phyloP scores from a whole-genome alignment of 441 rosid species.

The Adansonia rubrostipa region DNA sequence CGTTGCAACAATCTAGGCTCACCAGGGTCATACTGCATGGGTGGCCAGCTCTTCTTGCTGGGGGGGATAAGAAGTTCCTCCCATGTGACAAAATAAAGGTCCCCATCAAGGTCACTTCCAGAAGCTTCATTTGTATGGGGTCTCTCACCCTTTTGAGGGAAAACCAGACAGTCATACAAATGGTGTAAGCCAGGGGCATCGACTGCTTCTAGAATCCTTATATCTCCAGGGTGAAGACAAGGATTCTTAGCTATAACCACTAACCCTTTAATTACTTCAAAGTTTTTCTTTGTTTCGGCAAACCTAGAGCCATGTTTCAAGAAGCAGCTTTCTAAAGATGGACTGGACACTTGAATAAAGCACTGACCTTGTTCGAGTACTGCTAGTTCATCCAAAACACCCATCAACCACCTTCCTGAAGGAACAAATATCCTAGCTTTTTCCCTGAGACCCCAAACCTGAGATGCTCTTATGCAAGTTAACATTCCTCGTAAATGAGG shows the following conservation, averaged over 20 bases:
- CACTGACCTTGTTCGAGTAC: constrained; percentile 87
- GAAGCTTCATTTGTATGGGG: constrained; percentile 96
- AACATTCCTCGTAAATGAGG: constrained; percentile 91
- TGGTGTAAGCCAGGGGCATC: constrained; percentile 74
- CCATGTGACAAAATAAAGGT: constrained; percentile 89
- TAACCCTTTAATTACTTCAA: constrained; percentile 64
- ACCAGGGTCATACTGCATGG: constrained; percentile 71
- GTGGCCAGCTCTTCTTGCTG: constrained; percentile 63
- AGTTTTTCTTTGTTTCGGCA: constrained; percentile 52
- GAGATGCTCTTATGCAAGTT: constrained; percentile 83
- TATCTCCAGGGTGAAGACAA: constrained; percentile 93
- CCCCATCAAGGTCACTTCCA: constrained; percentile 97
- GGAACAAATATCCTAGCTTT: constrained; percentile 85
- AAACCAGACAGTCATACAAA: constrained; percentile 75
- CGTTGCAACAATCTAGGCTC: constrained; percentile 44
- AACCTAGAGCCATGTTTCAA: constrained; percentile 76
- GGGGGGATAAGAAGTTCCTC: constrained; percentile 87
- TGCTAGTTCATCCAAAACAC: constrained; percentile 79
- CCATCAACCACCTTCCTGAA: constrained; percentile 92
- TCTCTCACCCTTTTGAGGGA: constrained; percentile 90
- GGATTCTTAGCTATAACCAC: constrained; percentile 92
- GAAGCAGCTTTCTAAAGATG: constrained; percentile 72
- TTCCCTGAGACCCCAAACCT: constrained; percentile 88
- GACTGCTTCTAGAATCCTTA: constrained; percentile 89
- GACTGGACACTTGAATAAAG: constrained; percentile 82